Conservation (phyloP, 768 basidiomycete genomes). For the Lentinula boryana region DNA sequence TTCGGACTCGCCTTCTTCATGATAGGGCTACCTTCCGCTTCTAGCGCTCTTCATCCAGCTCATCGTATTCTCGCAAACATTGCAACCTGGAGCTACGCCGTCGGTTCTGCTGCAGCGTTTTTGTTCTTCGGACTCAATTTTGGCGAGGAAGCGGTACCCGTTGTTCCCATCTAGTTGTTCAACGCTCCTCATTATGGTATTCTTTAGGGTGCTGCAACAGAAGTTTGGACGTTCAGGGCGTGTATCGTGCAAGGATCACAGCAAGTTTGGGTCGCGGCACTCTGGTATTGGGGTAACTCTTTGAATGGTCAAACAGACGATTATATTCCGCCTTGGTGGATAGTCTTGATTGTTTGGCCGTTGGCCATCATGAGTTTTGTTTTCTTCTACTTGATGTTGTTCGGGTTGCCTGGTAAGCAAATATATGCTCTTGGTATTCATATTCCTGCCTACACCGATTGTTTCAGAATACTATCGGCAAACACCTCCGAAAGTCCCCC, state of each 20-base stretch:
- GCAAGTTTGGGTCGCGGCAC: slow-evolving; percentile 90
- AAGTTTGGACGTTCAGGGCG: slow-evolving; percentile 88
- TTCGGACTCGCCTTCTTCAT: slow-evolving; percentile 88
- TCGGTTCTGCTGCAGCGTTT: slow-evolving; percentile 92
- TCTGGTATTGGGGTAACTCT: slow-evolving; percentile 94
- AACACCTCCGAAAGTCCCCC: slow-evolving; percentile 93
- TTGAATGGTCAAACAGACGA: slow-evolving; percentile 51
- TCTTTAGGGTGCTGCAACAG: slow-evolving; percentile 81
- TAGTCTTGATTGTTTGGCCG: slow-evolving; percentile 41
- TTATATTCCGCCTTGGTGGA: slow-evolving; percentile 72
- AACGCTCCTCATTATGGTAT: neutral
- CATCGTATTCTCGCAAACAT: slow-evolving; percentile 67
- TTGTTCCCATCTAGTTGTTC: slow-evolving; percentile 24
- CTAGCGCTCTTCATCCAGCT: slow-evolving; percentile 48
- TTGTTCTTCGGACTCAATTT: slow-evolving; percentile 94
- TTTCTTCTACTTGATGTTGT: slow-evolving; percentile 62
- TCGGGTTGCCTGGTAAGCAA: slow-evolving; percentile 70
- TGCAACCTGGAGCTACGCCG: slow-evolving; percentile 89
- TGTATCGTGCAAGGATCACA: slow-evolving; percentile 94
- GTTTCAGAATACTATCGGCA: slow-evolving; percentile 80
- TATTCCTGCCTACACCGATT: neutral
- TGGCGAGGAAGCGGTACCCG: slow-evolving; percentile 85
- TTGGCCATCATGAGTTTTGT: slow-evolving; percentile 46
- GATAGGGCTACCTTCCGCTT: slow-evolving; percentile 81
- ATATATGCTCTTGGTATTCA: slow-evolving; percentile 21